Base-by-base conservation (phyloP, 306 rosid species). In the Gynostemma pentaphyllum region DNA sequence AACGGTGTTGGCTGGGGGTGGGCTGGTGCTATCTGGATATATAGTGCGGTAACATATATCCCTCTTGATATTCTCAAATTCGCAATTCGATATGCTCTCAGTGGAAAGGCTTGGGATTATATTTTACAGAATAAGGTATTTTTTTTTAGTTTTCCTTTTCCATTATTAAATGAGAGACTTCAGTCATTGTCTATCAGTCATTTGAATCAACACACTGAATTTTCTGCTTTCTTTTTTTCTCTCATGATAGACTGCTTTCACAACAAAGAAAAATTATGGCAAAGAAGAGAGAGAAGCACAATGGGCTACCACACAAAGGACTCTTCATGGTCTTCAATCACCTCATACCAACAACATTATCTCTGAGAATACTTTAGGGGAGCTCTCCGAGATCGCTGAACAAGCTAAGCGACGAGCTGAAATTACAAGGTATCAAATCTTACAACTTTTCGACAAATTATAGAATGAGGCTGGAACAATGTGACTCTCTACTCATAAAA, bases 261-360 rank as follows among this genome's bases (percentile, higher is more conserved):
- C 99, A 4, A 86, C 99, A 64, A 94, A 94, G 95, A 88, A 94
- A 78, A 90, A 94, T 73, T 94, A 94, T 4, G 99, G 99, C 0
- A 94, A 94, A 82, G 97, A 86, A 83, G 99, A 94, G 81, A 86
- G 99, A 61, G 97, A 94, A 76, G 99, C 99, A 37, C 99, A 94
- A 21, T 94, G 99, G 99, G 99, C 99, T 22, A 63, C 99, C 32
- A 90, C 99, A 26, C 99, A 94, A 73, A 82, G 99, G 71, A 94
- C 99, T 19, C 85, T 94, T 12, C 99, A 94, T 47, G 99, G 99
- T 65, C 99, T 94, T 76, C 99, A 88, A 72, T 90, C 95, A 69
- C 94, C 99, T 0, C 97, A 88, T 76, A 46, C 83, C 49, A 49
- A 39, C 81, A 86, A 61, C 77, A 27, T 81, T 69, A 78, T 84